Evolutionary conservation across 768 basidiomycete species (phyloP), one percentile per base, ranked within the genome.

Genomic region (Mycena pura): DNA sequence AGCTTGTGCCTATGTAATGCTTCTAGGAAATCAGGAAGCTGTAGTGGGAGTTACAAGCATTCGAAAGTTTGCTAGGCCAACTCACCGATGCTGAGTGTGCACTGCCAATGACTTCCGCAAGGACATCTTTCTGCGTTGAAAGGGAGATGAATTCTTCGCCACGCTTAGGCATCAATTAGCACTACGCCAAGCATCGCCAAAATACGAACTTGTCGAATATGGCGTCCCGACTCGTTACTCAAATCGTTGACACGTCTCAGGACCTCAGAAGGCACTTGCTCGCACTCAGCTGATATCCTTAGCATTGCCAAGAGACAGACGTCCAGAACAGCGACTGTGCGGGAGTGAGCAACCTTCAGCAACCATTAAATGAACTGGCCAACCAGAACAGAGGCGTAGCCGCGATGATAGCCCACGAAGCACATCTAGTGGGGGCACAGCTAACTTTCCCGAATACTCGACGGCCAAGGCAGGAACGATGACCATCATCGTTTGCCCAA

Each of bases 21-120:
- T 27, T 72, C 62, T 39, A 89, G 71, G 59, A 92, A 89, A 65
- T 90, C 91, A 21, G 91, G 92, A 41, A 93, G 82, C 92, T 93
- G 67, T 49, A 6, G 45, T 32, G 34, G 45, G 19, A 17, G 45
- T 57, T 54, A 52, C 57, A 43, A 49, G 7, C 29, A 17, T 21
- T 29, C 9, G 32, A 17, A 53, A 15, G 31, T 13, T 28, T 49
- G 48, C 27, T 52, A 47, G 46, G 29, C 44, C 34, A 40, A 68
- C 84, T 64, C 68, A 90, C 91, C 29, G 90, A 84, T 49, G 84
- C 77, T 2, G 88, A 85, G 36, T 72, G 70, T 27, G 85, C 81
- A n/a, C 69, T 75, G 3, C 76, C 71, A 38, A 89, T 66, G 46
- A 89, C 80, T 13, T 79, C 73, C 19, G 71, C 60, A 19, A 93